Evolutionary conservation across 164 flowering plant species (phyloP).

Genomic region (Litsea cubeba): DNA sequence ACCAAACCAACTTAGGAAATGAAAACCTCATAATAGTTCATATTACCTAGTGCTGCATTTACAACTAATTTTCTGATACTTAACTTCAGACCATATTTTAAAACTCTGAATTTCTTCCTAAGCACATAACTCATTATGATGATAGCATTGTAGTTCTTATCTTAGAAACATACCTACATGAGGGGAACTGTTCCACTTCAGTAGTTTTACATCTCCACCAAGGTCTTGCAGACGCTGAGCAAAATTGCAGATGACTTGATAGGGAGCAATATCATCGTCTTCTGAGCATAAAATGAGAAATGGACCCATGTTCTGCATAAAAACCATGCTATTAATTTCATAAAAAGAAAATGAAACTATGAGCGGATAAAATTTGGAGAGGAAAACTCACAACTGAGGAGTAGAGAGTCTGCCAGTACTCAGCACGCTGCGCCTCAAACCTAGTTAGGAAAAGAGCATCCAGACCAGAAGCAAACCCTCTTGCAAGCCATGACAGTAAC

Average conservation of each 20-base stretch:
- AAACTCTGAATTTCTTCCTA: no score
- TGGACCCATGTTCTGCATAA: slow-evolving; percentile 66
- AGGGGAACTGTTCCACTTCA: slow-evolving; percentile 67
- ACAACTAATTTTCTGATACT: no score
- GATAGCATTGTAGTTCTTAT: not conserved
- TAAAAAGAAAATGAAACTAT: slow-evolving; percentile 5
- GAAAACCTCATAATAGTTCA: no score
- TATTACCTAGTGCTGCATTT: no score
- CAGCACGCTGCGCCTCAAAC: slow-evolving; percentile 91
- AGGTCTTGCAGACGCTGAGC: slow-evolving; percentile 66
- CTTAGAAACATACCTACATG: slow-evolving; percentile 67
- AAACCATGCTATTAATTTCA: slow-evolving; percentile 9
- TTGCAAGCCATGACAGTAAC: slow-evolving; percentile 61
- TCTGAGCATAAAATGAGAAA: slow-evolving; percentile 85
- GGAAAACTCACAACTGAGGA: slow-evolving; percentile 63
- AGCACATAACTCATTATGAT: not conserved
- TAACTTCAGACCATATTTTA: no score
- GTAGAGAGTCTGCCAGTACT: slow-evolving; percentile 94
- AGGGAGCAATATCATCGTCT: slow-evolving; percentile 83
- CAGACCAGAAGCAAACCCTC: slow-evolving; percentile 58
- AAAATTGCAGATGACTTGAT: slow-evolving; percentile 61
- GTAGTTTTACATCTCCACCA: slow-evolving; percentile 75
- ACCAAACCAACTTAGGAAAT: no score
- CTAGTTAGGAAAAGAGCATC: slow-evolving; percentile 72
- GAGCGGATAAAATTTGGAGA: not conserved